Base-by-base conservation (phyloP, 2,329 filamentous ascomycete genomes). In the Thelonectria blattea region DNA sequence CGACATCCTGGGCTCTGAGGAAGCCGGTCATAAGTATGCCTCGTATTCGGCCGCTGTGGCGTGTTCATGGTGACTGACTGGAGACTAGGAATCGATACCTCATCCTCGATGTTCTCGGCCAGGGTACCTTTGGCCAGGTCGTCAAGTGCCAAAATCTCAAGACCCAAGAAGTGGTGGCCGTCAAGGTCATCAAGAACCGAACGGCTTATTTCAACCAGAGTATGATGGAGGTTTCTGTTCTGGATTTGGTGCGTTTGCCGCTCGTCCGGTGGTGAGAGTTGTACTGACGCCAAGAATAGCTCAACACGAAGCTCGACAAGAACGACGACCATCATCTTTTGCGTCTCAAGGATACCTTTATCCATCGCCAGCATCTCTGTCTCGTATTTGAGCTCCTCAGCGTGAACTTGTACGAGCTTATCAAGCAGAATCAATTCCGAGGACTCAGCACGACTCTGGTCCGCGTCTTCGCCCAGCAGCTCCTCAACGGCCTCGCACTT, bases 151-250 rank as follows among this genome's bases (percentile, higher is more conserved):
- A 99, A 76, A 99, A 99, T 71, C 79, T 99, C 70, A 97, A 97
- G 80, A 98, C 95, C 1, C 93, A 97, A 75, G 95, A 99, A 78
- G 95, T 99, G 41, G 95, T 99, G 46, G 95, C 95, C 3, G 95
- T 99, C 68, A 99, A 99, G 79, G 95, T 99, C 56, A 95, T 99
- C 80, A 99, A 99, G 80, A 99, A 99, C 78, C 89, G 94, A 71
- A 99, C 95, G 2, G 95, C 95, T 39, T 99, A 99, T 77, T 99
- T 99, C 81, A 99, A 99, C 74, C 95, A 99, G 78, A 98, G 95
- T 77, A 99, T 99, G 95, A 99, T 99, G 95, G 95, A 99, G 75
- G 95, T 99, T 32, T 99, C 95, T 2, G 95, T 99, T 22, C 83
- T 99, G 59, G 95, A 99, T 77, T 75, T 99, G 83, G 92, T 96